Conservation (phyloP, 2,329 filamentous ascomycete genomes). For the Incumbomyces delicatus region DNA sequence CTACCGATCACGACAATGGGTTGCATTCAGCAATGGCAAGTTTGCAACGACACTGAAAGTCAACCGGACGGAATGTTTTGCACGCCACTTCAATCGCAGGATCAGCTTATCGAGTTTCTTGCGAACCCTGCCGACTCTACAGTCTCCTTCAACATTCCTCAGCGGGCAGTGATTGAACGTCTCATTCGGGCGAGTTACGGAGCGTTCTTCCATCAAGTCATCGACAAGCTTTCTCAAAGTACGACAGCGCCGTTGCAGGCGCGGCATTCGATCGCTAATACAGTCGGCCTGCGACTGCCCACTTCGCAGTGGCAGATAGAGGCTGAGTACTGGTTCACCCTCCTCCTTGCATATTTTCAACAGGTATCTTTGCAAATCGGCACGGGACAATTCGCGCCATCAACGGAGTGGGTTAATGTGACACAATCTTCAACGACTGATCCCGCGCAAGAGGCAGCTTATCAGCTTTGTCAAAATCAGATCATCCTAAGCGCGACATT, state of each 20-base stretch:
- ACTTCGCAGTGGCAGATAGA: constrained; percentile 8
- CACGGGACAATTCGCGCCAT: constrained; percentile 7
- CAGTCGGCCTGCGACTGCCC: constrained; percentile 4
- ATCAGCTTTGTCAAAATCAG: constrained; percentile 5
- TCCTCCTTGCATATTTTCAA: constrained; percentile 8
- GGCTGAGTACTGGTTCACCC: constrained; percentile 7
- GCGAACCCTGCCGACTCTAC: neutral
- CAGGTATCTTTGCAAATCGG: constrained; percentile 4
- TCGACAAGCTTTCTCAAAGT: constrained; percentile 3
- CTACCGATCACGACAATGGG: constrained; percentile 2
- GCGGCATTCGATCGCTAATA: neutral
- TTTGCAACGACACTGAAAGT: constrained; percentile 3
- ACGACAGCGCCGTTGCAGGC: constrained; percentile 3
- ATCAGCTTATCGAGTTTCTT: neutral
- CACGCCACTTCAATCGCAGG: neutral
- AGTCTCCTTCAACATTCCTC: neutral
- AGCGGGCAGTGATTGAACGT: neutral
- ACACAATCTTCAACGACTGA: neutral
- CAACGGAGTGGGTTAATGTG: constrained; percentile 3
- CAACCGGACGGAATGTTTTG: neutral
- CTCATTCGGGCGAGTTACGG: neutral
- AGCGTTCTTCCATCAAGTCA: constrained; percentile 4
- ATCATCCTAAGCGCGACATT: neutral
- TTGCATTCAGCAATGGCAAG: constrained; percentile 8
- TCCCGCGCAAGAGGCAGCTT: neutral